phyloP scores from a whole-genome alignment of 805 yeast genomes.

The Diddensiella transvaalensis region DNA sequence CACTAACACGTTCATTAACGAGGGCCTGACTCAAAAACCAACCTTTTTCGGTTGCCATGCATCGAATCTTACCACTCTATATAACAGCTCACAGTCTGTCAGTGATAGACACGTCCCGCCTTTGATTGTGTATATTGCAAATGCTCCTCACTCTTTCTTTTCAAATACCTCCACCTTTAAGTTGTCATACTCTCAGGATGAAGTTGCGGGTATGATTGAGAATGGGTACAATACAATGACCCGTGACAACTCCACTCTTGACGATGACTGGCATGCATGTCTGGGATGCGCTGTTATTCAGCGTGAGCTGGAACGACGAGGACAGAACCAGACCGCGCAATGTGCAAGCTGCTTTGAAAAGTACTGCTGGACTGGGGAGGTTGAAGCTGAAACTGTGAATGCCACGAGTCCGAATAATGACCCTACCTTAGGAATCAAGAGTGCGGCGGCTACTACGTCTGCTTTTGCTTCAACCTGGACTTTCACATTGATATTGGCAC shows the following conservation, averaged over 20 bases:
- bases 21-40: constrained; percentile 64
- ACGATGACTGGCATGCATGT: constrained; percentile 66
- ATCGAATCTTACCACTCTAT: constrained; percentile 47
- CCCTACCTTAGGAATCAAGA: constrained; percentile 16
- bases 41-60: constrained; percentile 81
- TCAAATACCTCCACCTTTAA: constrained; percentile 74
- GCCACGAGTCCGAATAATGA: constrained; percentile 12
- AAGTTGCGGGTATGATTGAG: constrained; percentile 54
- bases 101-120: constrained; percentile 48
- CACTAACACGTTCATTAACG: constrained; percentile 50
- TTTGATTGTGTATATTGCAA: constrained; percentile 72
- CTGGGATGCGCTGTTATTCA: constrained; percentile 79
- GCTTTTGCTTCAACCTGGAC: too few species aligned
- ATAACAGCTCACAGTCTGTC: constrained; percentile 11
- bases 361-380: constrained; percentile 72
- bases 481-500: too few species aligned
- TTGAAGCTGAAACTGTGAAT: constrained; percentile 15
- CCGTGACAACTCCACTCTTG: constrained; percentile 62
- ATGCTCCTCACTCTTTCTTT: constrained; percentile 58
- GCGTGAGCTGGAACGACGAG: constrained; percentile 69
- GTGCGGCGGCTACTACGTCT: not conserved
- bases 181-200: constrained; percentile 56
- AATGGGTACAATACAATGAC: constrained; percentile 75
- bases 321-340: constrained; percentile 55
- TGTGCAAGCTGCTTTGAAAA: constrained; percentile 66